Percentiles rank a stretch among this genome's conserved stretches.
Evolutionary conservation across 2,329 filamentous ascomycete genomes (phyloP).

Genomic region (Atkinsonella texensis): DNA sequence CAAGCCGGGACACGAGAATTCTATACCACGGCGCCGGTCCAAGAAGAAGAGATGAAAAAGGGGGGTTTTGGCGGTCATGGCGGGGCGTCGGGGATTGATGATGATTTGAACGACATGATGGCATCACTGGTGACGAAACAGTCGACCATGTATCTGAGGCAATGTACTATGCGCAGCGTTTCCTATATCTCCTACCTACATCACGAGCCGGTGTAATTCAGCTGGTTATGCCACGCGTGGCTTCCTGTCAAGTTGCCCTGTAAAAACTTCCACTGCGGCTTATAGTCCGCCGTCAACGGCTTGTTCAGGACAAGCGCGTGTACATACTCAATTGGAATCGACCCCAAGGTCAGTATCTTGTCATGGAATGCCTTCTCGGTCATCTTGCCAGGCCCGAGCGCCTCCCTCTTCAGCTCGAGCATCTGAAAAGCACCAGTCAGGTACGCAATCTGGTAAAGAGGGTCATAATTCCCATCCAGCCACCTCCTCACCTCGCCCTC

Average conservation of each 20-base stretch:
- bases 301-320: slow-evolving; percentile 33
- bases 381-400: slow-evolving; percentile 24
- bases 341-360: slow-evolving; percentile 34
- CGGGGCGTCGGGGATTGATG: too few species aligned
- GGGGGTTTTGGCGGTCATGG: too few species aligned
- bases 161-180: not conserved
- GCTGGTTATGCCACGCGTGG: not conserved
- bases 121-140: not conserved
- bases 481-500: slow-evolving; percentile 48
- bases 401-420: slow-evolving; percentile 35
- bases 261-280: slow-evolving; percentile 42
- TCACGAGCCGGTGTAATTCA: not conserved
- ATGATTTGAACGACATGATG: not conserved
- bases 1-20: slow-evolving; percentile 4
- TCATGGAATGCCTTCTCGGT: slow-evolving; percentile 46
- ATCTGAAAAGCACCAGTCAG: slow-evolving; percentile 48
- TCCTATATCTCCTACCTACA: not conserved
- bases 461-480: slow-evolving; percentile 42
- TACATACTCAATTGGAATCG: slow-evolving; percentile 43
- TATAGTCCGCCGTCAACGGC: slow-evolving; percentile 30
- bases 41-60: not conserved
- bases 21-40: not conserved
- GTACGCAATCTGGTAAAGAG: slow-evolving; percentile 48
- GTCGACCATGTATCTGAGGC: not conserved
- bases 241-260: slow-evolving; percentile 5